Conservation (phyloP, 352 stramenopile genomes). For the Peronosclerospora sorghi region DNA sequence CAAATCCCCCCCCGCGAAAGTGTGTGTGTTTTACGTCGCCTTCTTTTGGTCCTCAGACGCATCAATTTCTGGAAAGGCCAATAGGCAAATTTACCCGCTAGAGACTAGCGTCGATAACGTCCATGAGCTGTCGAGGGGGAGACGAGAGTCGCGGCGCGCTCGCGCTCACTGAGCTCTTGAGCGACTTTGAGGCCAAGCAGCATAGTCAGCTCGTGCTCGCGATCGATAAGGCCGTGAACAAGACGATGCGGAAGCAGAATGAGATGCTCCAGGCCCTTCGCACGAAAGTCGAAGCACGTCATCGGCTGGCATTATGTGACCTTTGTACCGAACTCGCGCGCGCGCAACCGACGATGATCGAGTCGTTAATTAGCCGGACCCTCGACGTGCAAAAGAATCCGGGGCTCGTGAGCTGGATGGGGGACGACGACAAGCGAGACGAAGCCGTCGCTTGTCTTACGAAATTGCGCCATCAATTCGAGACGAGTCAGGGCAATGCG, state of each 20-base stretch:
- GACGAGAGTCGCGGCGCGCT: background rate
- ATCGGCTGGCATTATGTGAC: constrained; percentile 5
- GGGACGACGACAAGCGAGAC: constrained; percentile 3
- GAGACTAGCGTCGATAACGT: no score
- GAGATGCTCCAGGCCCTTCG: constrained; percentile 18
- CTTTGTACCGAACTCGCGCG: constrained; percentile 9
- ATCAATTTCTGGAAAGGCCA: no score
- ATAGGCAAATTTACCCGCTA: no score
- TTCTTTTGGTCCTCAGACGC: no score
- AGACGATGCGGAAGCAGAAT: constrained; percentile 20
- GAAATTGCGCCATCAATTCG: constrained; percentile 10
- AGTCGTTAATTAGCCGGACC: constrained; percentile 7
- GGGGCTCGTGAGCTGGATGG: constrained; percentile 16
- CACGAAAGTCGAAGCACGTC: constrained; percentile 10
- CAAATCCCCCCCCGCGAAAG: no score
- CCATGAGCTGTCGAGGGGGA: no score
- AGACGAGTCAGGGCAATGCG: constrained; percentile 10
- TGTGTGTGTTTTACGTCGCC: no score
- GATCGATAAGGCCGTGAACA: constrained; percentile 17
- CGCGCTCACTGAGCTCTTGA: constrained; percentile 10
- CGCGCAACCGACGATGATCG: constrained; percentile 12
- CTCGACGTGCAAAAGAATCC: constrained; percentile 13
- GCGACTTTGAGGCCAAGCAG: constrained; percentile 19
- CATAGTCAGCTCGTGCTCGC: constrained; percentile 16
- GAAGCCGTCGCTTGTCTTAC: constrained; percentile 5